Conservation (phyloP, 768 basidiomycete species). For the Serendipita sp. region DNA sequence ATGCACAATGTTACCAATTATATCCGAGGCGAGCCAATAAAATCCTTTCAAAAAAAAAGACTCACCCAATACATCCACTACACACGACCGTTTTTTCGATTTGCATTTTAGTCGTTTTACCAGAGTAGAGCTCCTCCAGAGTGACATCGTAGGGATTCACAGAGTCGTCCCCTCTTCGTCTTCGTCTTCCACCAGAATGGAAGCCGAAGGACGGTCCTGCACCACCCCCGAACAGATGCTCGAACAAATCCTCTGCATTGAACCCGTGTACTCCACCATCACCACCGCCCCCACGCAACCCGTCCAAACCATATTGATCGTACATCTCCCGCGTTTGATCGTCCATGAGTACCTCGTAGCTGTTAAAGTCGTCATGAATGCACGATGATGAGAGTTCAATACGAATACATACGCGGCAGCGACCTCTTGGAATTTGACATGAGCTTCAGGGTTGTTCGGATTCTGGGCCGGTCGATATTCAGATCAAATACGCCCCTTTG, state of each 20-base stretch:
- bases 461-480: constrained; percentile 35
- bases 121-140: constrained; percentile 84
- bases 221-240: constrained; percentile 43
- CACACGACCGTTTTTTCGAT: constrained; percentile 79
- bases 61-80: constrained; percentile 62
- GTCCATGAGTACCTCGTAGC: constrained; percentile 73
- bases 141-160: constrained; percentile 69
- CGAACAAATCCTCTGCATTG: constrained; percentile 55
- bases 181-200: constrained; percentile 20
- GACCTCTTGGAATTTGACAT: constrained; percentile 75
- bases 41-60: neutral
- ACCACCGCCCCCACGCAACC: constrained; percentile 33
- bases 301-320: constrained; percentile 58
- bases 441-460: constrained; percentile 72
- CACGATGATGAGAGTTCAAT: constrained; percentile 7
- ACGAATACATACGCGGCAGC: constrained; percentile 51
- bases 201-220: constrained; percentile 29
- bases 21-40: too few relatives aligned
- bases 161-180: constrained; percentile 52
- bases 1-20: too few relatives aligned
- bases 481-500: neutral
- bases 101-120: constrained; percentile 74
- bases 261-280: constrained; percentile 21
- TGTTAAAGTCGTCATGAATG: constrained; percentile 16
- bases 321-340: constrained; percentile 51